A percentile compares a stretch with the other conserved stretches of the same genome.
Conservation (phyloP, 2,329 filamentous ascomycete genomes). For the Colletotrichum endophyticum region DNA sequence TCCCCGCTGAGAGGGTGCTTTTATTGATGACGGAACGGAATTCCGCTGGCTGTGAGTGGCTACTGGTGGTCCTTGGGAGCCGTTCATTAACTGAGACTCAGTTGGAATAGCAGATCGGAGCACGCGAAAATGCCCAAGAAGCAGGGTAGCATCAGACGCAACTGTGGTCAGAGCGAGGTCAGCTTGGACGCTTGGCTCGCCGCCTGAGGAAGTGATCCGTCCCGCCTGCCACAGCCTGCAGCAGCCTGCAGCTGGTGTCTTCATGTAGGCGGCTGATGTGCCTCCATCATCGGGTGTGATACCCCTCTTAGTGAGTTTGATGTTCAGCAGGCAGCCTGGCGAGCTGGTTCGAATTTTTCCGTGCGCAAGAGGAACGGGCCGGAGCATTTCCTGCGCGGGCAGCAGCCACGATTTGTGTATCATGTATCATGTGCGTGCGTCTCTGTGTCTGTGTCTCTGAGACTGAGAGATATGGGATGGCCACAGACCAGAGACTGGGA, state of each 20-base stretch:
- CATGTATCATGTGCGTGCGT: neutral
- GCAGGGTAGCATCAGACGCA: neutral
- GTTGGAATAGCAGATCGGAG: neutral
- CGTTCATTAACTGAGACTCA: neutral
- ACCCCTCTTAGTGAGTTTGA: neutral
- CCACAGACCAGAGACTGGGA: neutral
- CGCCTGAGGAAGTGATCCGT: neutral
- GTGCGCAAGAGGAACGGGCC: neutral
- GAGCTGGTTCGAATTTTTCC: neutral
- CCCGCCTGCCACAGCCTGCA: neutral
- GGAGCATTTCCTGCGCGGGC: neutral
- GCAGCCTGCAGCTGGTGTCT: neutral
- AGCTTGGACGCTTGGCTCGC: neutral
- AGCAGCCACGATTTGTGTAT: neutral
- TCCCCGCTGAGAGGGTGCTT: neutral
- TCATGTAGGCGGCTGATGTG: neutral
- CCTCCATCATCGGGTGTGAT: neutral
- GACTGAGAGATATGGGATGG: neutral
- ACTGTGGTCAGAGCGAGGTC: neutral
- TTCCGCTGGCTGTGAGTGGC: neutral
- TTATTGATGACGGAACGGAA: neutral
- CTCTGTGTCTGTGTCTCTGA: neutral
- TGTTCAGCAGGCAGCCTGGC: neutral
- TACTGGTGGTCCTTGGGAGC: neutral
- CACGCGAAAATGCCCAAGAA: neutral